Base-by-base conservation (phyloP, 352 stramenopile genomes). In the Phytophthora sansomeana region DNA sequence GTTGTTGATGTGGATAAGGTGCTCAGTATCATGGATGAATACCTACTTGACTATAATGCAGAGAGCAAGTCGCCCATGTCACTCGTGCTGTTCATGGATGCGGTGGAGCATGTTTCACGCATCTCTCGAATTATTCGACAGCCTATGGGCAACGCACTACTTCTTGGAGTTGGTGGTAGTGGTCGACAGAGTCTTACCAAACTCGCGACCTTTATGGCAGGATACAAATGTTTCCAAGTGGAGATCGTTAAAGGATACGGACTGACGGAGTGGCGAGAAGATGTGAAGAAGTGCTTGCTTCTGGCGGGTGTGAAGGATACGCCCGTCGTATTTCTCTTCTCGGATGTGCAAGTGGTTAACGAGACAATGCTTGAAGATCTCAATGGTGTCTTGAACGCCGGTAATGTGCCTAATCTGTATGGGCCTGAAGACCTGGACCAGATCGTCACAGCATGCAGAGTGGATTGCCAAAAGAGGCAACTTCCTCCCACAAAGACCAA, bases 311-410 rank as follows among this genome's bases (percentile, higher is more conserved):
- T 98, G 0, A 93, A 98, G 28, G 87, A 98, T 51, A 96, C 85
- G 10, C 89, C 81, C 0, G 86, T 98, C 14, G 90, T 98, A 1
- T 98, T 98, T 51, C 76, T 98, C 6, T 98, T 98, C 60, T 97
- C 89, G 0, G 95, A 98, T 52, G 93, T 97, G 1, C 93, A 98
- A 71, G 96, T 98, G 24, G 91, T 98, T 9, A 94, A 98, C 46
- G 95, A 98, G 66, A 95, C 90, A 1, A 98, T 98, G 92, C 78
- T 98, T 1, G 95, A 98, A 77, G 95, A 98, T 70, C 80, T 98
- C 30, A 98, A 98, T 60, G 91, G 91, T 24, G 83, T 98, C 17
- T 75, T 98, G n/a, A 98, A 98, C 69, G 89, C 90, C n/a, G 95
- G 95, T 16, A 95, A 98, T 51, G 89, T 98, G 5, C 95, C 95